A percentile compares a stretch with the other conserved stretches of the same genome.
Evolutionary conservation across 1,284 basidiomycete species (phyloP).

Genomic region (Moniliella sp.): DNA sequence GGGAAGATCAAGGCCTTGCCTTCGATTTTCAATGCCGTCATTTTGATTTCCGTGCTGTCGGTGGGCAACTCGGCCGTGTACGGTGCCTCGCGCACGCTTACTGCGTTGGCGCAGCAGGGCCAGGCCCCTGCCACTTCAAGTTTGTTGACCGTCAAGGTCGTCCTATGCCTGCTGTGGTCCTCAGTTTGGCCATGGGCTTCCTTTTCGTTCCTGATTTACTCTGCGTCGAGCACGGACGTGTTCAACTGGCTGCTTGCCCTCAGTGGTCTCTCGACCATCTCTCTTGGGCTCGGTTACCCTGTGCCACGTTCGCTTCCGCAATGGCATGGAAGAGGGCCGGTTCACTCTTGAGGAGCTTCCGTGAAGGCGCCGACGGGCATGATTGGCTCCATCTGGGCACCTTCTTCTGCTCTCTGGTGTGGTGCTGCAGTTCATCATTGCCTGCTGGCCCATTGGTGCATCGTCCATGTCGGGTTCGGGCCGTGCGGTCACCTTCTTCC

Average conservation of each 20-base stretch:
- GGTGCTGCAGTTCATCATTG: conserved; percentile 24
- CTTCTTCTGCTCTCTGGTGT: conserved; percentile 26
- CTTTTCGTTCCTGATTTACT: conserved; percentile 31
- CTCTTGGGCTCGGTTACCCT: conserved; percentile 32
- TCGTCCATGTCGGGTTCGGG: conserved; percentile 10
- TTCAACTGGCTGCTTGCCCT: conserved; percentile 39
- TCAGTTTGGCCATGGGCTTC: conserved; percentile 17
- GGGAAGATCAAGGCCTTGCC: conserved; percentile 35
- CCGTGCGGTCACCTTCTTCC: conserved; percentile 38
- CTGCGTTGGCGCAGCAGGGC: conserved; percentile 52
- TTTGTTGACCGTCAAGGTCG: conserved; percentile 40
- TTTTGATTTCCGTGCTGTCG: conserved; percentile 61
- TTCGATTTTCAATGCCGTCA: conserved; percentile 49
- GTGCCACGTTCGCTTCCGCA: conserved; percentile 37
- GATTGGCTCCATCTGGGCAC: conserved; percentile 37
- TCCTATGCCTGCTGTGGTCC: conserved; percentile 36
- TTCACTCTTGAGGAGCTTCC: conserved; percentile 38
- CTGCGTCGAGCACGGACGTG: conserved; percentile 14
- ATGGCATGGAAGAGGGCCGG: conserved; percentile 38
- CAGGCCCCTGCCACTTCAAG: conserved; percentile 54
- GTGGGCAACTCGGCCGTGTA: conserved; percentile 64
- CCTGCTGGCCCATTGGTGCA: conserved; percentile 22
- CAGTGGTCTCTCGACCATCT: conserved; percentile 39
- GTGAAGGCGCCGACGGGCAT: conserved; percentile 38
- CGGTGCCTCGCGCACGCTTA: conserved; percentile 50